Conservation (phyloP, 371 early-diverging fungal species). For the Sporodiniella umbellata region DNA sequence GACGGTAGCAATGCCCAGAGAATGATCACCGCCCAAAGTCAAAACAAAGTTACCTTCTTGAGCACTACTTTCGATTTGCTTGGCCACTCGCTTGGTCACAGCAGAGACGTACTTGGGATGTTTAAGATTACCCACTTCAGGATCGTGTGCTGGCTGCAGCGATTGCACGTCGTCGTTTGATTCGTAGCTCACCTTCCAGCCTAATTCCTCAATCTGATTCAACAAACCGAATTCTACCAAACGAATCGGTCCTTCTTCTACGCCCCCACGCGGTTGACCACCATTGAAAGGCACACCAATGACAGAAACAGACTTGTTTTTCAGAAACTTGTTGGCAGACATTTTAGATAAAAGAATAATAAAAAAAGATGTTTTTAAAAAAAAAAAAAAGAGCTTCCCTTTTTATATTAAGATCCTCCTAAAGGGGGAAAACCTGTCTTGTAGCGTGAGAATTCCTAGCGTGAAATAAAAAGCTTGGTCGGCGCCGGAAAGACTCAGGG, state of each 20-base stretch:
- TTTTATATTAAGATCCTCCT: too few relatives aligned
- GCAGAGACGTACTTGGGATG: constrained; percentile 82
- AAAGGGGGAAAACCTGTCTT: too few relatives aligned
- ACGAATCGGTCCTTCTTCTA: constrained; percentile 84
- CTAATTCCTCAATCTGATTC: constrained; percentile 79
- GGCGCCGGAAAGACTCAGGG: too few relatives aligned
- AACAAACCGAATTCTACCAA: constrained; percentile 83
- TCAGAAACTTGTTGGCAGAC: constrained; percentile 20
- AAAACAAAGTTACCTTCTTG: constrained; percentile 78
- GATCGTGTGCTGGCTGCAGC: constrained; percentile 63
- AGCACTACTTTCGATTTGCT: constrained; percentile 58
- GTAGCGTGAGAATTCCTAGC: too few relatives aligned
- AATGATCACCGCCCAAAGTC: constrained; percentile 96
- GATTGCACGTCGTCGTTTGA: constrained; percentile 57
- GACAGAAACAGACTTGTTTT: constrained; percentile 27
- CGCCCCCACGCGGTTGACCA: constrained; percentile 85
- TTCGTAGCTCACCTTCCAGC: constrained; percentile 76
- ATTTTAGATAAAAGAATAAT: constrained; percentile 4
- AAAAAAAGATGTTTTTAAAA: too few relatives aligned
- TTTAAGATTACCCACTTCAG: constrained; percentile 74
- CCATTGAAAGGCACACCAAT: constrained; percentile 76
- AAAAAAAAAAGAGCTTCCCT: not conserved
- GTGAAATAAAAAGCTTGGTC: too few relatives aligned
- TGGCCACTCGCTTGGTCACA: constrained; percentile 70
- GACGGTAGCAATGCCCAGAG: constrained; percentile 88